Percentiles rank a stretch among this genome's conserved stretches.
These are phyloP conservation scores for Podosphaera aphanis DNA, from an alignment of 2,329 filamentous ascomycete genomes.

Conservation along the genomic window DNA sequence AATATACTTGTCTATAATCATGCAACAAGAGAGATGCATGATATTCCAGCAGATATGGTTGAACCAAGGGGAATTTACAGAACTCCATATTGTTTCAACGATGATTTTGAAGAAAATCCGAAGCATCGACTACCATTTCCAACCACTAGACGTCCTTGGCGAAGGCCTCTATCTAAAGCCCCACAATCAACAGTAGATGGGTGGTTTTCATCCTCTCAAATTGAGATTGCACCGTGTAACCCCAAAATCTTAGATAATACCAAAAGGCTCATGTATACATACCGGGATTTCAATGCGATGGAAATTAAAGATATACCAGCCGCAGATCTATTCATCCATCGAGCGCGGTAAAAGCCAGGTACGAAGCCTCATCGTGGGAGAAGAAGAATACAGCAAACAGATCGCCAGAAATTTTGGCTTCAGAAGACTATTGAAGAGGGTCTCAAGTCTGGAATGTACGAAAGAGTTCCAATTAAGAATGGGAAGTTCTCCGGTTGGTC, in stretches of 20 bases:
- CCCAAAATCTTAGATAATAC: background rate
- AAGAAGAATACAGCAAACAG: background rate
- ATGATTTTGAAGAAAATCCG: too few species aligned
- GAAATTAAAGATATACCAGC: conserved; percentile 1
- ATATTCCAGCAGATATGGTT: too few species aligned
- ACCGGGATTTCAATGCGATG: background rate
- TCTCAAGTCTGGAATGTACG: background rate
- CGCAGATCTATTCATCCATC: background rate
- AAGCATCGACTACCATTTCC: background rate
- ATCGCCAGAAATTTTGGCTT: conserved; percentile 1
- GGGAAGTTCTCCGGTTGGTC: background rate
- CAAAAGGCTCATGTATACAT: background rate
- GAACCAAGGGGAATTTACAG: too few species aligned
- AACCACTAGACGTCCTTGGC: background rate
- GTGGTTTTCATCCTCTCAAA: background rate
- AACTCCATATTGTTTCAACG: too few species aligned
- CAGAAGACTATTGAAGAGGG: background rate
- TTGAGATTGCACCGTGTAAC: background rate
- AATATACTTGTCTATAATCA: too few species aligned
- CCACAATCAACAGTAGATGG: background rate
- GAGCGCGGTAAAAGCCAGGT: background rate
- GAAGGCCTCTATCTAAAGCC: background rate
- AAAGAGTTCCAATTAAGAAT: conserved; percentile 1
- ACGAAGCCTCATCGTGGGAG: background rate
- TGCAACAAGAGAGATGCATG: too few species aligned